A percentile compares a stretch with the other conserved stretches of the same genome.
Evolutionary conservation across 345 rosid genomes (phyloP).

Genomic region (Eucalyptus marginata): DNA sequence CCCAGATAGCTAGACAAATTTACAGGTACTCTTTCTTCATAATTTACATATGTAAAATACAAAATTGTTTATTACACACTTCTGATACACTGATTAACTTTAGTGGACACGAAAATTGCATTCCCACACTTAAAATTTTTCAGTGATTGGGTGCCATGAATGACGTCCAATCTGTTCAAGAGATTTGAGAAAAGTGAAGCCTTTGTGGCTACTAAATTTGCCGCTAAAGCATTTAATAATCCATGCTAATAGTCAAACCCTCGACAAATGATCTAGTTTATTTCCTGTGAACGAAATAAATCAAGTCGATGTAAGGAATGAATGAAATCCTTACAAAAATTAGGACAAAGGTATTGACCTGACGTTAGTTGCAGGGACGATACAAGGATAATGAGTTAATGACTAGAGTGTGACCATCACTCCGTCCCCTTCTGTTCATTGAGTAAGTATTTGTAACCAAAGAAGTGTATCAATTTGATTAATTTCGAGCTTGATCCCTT

Average conservation of each 20-base stretch:
- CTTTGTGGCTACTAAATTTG: not conserved
- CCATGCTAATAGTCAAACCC: not conserved
- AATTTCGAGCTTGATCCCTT: too few species aligned
- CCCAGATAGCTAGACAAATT: not conserved
- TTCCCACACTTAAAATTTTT: not conserved
- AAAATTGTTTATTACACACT: not conserved
- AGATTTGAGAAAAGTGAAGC: not conserved
- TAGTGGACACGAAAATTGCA: not conserved
- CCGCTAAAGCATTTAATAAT: not conserved
- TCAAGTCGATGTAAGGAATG: not conserved
- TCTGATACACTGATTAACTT: not conserved
- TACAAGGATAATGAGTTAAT: not conserved
- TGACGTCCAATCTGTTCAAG: not conserved
- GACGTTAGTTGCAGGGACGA: not conserved
- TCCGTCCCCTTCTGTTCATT: too few species aligned
- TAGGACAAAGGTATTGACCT: not conserved
- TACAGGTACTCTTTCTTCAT: not conserved
- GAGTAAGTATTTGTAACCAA: too few species aligned
- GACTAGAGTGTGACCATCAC: too few species aligned
- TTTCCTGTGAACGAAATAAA: not conserved
- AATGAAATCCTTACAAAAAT: not conserved
- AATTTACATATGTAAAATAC: not conserved
- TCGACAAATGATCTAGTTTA: not conserved
- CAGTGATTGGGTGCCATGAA: not conserved
- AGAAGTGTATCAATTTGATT: too few species aligned